Base-by-base conservation (phyloP, 331 rosid species). In the Erythrophleum ivorense region DNA sequence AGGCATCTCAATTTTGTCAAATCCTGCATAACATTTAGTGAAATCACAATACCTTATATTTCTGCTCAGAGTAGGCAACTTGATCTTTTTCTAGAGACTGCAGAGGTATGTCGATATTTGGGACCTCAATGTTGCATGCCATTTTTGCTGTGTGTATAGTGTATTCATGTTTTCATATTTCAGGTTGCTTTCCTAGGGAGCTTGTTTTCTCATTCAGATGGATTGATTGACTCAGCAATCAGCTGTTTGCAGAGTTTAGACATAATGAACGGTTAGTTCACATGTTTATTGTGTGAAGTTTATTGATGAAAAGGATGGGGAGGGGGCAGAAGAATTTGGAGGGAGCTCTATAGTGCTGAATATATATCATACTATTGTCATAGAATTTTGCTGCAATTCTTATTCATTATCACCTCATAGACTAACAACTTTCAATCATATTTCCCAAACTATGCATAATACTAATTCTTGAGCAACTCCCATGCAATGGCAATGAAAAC, bases 41-140 rank as follows among this genome's bases (percentile, higher is more conserved):
- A 95, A 87, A 94, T 90, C 85, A 95, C 98, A 67, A 82, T 93
- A 83, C 99, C 98, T 69, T 93, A 98, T 63, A 83, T 95, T 83
- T 84, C 89, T 76, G 53, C 86, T 80, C 91, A 40, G 65, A 88
- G 55, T 57, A 86, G 86, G 85, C 93, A 89, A 88, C 84, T 95
- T 80, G 92, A 93, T 85, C 94, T 95, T 77, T 90, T 89, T 83
- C 87, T 95, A n/a, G 99, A 95, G 91, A 93, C 99, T 40, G 91
- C 97, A n/a, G 99, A 93, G 98, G 99, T 90, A 86, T 75, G 53
- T 75, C 36, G 64, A 65, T 48, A 79, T 82, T 79, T 76, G 82
- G 33, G 63, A 19, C 19, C 31, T 7, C 46, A 40, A 41, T 71
- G 79, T 48, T 76, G 33, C 63, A 14, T 66, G 34, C 14, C 55